A percentile compares a stretch with the other conserved stretches of the same genome.
phyloP scores from a whole-genome alignment of 345 rosid genomes.

The Nephelium lappaceum region DNA sequence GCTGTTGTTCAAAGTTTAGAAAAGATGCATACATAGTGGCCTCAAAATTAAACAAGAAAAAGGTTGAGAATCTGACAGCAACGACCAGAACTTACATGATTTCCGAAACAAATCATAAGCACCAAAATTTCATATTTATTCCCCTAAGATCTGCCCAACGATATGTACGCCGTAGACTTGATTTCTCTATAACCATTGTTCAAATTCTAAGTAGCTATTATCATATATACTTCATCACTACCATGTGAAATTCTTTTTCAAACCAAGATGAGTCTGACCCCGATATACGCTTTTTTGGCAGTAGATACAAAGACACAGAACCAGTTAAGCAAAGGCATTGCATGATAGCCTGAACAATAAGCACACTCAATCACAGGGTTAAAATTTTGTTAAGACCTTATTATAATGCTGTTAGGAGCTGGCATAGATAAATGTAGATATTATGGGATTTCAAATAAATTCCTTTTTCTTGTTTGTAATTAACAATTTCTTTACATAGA shows the following conservation, averaged over 20 bases:
- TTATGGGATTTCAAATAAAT: not conserved
- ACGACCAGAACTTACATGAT: too few species aligned
- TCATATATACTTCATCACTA: too few species aligned
- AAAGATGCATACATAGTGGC: not conserved
- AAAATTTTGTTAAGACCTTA: slow-evolving; percentile 5
- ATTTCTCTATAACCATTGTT: not conserved
- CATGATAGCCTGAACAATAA: not conserved
- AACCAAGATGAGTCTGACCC: not conserved
- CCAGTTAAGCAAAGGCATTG: not conserved
- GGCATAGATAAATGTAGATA: not conserved
- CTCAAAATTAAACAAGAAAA: not conserved
- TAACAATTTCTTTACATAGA: not conserved
- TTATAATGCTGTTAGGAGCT: not conserved
- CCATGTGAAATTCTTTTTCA: not conserved
- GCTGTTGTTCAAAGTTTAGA: not conserved
- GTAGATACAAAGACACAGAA: not conserved
- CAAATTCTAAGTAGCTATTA: not conserved
- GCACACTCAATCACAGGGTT: not conserved
- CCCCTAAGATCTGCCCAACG: not conserved
- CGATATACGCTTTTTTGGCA: not conserved
- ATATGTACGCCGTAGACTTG: not conserved
- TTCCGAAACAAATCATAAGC: too few species aligned
- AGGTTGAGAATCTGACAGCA: too few species aligned
- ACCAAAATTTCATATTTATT: not conserved
- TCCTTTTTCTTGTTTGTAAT: not conserved